These are phyloP conservation scores for Monilinia aucupariae DNA, from an alignment of 2,329 filamentous ascomycete genomes.

Conservation along the genomic window DNA sequence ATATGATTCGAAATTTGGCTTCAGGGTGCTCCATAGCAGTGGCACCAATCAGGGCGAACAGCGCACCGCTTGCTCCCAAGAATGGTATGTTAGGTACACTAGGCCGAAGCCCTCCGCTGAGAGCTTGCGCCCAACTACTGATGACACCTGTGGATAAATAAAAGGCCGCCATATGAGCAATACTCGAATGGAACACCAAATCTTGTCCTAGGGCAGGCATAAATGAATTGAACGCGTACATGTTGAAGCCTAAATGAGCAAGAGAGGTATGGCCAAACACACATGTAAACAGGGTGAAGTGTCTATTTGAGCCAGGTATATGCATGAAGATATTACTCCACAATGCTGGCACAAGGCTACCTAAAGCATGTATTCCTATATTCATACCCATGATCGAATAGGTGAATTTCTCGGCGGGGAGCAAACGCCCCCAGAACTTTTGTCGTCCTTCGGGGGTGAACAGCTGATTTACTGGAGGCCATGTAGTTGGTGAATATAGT, in stretches of 20 bases:
- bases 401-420: constrained; percentile 2
- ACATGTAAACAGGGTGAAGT: constrained; percentile 8
- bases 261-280: constrained; percentile 3
- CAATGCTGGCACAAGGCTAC: background rate
- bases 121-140: constrained; percentile 6
- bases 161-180: constrained; percentile 9
- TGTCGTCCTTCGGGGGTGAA: background rate
- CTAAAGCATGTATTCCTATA: background rate
- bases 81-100: background rate
- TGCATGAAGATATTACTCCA: background rate
- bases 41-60: background rate
- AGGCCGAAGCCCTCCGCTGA: constrained; percentile 1
- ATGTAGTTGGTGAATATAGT: background rate
- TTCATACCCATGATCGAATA: background rate
- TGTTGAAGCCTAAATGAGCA: constrained; percentile 3
- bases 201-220: constrained; percentile 4
- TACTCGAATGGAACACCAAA: background rate
- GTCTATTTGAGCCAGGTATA: background rate
- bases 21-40: background rate
- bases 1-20: constrained; percentile 2
- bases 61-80: constrained; percentile 1
- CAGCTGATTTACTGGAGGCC: constrained; percentile 1
- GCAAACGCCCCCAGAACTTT: background rate
- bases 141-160: constrained; percentile 6
- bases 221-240: constrained; percentile 8